These are phyloP conservation scores for Sclerotinia trifoliorum DNA, from an alignment of 2,329 filamentous ascomycete genomes.

Conservation along the genomic window DNA sequence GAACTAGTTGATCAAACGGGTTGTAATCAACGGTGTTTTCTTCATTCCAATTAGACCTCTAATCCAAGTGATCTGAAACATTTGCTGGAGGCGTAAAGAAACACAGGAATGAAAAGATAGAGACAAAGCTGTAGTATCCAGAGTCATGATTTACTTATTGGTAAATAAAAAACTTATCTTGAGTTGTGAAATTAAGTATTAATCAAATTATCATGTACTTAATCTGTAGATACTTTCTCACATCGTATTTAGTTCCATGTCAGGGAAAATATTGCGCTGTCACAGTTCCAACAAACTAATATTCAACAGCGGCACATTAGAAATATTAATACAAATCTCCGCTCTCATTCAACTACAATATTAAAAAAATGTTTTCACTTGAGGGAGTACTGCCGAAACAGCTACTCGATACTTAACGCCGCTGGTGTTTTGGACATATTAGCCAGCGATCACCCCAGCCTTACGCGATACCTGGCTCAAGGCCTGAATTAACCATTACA, in stretches of 20 bases:
- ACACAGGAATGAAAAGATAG: too few relatives aligned
- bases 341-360: not conserved
- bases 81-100: too few relatives aligned
- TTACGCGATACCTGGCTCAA: not conserved
- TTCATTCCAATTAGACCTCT: too few relatives aligned
- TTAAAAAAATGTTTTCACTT: not conserved
- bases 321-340: not conserved
- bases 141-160: too few relatives aligned
- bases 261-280: not conserved
- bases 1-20: too few relatives aligned
- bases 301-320: not conserved
- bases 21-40: too few relatives aligned
- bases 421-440: not conserved
- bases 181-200: too few relatives aligned
- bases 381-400: not conserved
- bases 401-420: not conserved
- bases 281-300: not conserved
- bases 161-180: too few relatives aligned
- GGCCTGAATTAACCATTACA: slow-evolving; percentile 2
- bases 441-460: not conserved
- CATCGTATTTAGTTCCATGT: not conserved
- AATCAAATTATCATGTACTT: too few relatives aligned
- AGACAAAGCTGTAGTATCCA: too few relatives aligned
- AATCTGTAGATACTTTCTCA: too few relatives aligned
- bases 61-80: too few relatives aligned